Evolutionary conservation across 2,329 filamentous ascomycete genomes (phyloP), one percentile per base, ranked within the genome.

Genomic region (Lachnellula subtilissima): DNA sequence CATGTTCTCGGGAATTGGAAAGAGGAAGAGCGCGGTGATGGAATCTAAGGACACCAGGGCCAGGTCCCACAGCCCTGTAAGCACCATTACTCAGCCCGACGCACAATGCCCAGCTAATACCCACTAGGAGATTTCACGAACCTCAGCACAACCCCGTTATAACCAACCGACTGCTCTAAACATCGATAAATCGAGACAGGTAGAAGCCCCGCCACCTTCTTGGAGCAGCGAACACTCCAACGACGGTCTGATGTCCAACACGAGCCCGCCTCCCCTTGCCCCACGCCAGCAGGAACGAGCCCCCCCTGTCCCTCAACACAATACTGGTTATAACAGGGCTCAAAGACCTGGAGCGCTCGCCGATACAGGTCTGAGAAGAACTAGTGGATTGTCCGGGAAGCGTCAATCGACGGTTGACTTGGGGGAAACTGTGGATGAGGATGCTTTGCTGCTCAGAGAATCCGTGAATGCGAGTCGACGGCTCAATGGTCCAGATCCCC

Each of bases 1-100:
- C 7, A 71, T 71, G 69, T 71, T 71, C 57, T 54, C 62, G 15
- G 64, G 60, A 3, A 65, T 68, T 58, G 65, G 55, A 46, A 69
- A 70, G 45, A 60, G 66, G 7, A 66, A 65, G 51, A 70, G 65
- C 53, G 53, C 55, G 8, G 53, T 65, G 9, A 39, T 67, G 52
- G 66, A 69, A 47, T 56, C 58, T 8, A 63, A 66, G 47, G 53
- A 54, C 6, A 57, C 48, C 39, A 65, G 64, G 48, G 59, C 59
- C 11, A 58, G 58, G 47, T 60, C 67, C 11, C 58, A 60, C 37
- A 69, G 64, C 54, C 64, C 67, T 36, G 69, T 70, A 60, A 61
- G 66, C 46, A 46, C 28, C 23, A 36, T 32, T 35, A 40, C n/a
- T 14, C 5, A 36, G 32, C 45, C 7, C 7, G 25, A 32, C 5